Conservation (phyloP, 768 basidiomycete genomes). For the Termitomyces sp. region DNA sequence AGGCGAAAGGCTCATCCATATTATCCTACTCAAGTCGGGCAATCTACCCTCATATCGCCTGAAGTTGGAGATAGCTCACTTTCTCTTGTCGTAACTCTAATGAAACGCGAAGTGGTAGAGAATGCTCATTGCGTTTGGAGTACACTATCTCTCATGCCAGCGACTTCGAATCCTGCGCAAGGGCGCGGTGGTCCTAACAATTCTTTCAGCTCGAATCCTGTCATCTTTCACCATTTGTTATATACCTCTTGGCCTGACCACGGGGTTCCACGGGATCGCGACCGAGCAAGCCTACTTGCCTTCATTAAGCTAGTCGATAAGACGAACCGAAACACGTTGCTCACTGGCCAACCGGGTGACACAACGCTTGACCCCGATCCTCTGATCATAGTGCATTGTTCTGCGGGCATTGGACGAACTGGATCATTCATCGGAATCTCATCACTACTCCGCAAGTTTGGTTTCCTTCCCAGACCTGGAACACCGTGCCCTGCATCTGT, state of each 20-base stretch:
- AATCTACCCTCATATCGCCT: constrained; percentile 42
- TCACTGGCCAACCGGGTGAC: constrained; percentile 21
- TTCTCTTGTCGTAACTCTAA: constrained; percentile 56
- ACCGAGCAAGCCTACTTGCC: constrained; percentile 53
- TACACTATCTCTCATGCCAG: constrained; percentile 49
- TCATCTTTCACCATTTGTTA: constrained; percentile 67
- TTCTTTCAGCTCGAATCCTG: constrained; percentile 22
- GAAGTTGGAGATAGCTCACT: constrained; percentile 36
- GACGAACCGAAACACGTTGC: constrained; percentile 47
- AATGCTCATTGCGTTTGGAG: constrained; percentile 62
- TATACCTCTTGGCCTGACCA: constrained; percentile 84
- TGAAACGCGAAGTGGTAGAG: constrained; percentile 38
- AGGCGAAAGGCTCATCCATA: constrained; percentile 75
- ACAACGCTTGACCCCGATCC: constrained; percentile 50
- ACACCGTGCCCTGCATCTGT: constrained; percentile 25
- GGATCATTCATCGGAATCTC: constrained; percentile 82
- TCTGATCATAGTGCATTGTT: constrained; percentile 82
- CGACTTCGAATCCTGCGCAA: constrained; percentile 16
- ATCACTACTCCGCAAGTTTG: constrained; percentile 67
- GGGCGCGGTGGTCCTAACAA: not conserved
- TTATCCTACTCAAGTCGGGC: constrained; percentile 61
- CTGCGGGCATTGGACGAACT: constrained; percentile 84
- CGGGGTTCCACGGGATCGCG: constrained; percentile 64
- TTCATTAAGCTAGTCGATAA: constrained; percentile 65
- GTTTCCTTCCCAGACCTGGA: constrained; percentile 37